phyloP scores from a whole-genome alignment of 176 grass and related monocot species.

The Canna indica region DNA sequence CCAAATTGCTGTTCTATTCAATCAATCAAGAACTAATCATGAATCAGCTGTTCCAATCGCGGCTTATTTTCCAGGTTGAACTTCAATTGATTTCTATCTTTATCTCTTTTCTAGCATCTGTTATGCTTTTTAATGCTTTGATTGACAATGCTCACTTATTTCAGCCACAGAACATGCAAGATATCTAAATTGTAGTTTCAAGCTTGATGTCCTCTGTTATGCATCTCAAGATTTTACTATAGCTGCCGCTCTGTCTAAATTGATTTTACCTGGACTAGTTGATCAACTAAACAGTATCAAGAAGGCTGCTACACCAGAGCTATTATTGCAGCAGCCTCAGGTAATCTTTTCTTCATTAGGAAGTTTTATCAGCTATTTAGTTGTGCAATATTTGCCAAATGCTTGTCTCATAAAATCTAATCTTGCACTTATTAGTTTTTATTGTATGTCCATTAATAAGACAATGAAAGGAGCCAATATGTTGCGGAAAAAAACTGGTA shows the following conservation, averaged over 20 bases:
- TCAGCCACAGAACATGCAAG: slow-evolving; percentile 49
- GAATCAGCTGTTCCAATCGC: slow-evolving; percentile 36
- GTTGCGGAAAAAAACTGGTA: background rate
- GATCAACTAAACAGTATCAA: slow-evolving; percentile 62
- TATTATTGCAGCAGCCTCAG: slow-evolving; percentile 43
- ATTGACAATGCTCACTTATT: slow-evolving; percentile 5
- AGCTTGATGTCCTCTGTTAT: slow-evolving; percentile 85
- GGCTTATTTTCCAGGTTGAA: slow-evolving; percentile 70
- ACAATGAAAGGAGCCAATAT: background rate
- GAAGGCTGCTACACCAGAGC: slow-evolving; percentile 37
- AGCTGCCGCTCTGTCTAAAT: slow-evolving; percentile 45
- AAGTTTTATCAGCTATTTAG: slow-evolving; percentile 6
- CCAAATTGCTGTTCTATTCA: slow-evolving; percentile 45
- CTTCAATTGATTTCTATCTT: background rate
- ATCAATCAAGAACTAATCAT: slow-evolving; percentile 43
- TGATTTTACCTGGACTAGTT: slow-evolving; percentile 67
- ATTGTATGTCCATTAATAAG: background rate
- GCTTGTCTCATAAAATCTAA: no score
- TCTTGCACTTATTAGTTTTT: background rate
- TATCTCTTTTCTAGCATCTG: background rate
- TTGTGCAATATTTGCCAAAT: background rate
- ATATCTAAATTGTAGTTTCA: slow-evolving; percentile 43
- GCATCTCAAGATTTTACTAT: slow-evolving; percentile 47
- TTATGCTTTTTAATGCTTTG: background rate
- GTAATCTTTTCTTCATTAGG: slow-evolving; percentile 28